These are phyloP conservation scores for Neofusicoccum kwambonambiense DNA, from an alignment of 2,329 filamentous ascomycete species.

Conservation along the genomic window DNA sequence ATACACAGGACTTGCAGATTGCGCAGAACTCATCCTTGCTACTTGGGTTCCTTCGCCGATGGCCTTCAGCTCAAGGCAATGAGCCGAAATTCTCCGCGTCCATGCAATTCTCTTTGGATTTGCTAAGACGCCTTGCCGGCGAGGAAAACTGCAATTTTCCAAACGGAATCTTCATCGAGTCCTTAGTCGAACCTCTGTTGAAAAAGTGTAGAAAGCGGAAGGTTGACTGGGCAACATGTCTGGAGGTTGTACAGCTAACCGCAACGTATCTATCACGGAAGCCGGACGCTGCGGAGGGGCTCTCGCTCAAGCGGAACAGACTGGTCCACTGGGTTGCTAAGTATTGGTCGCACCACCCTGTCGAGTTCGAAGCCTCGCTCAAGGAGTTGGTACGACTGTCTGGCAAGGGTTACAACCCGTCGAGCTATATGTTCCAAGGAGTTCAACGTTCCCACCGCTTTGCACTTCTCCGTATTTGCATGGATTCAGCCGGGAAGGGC, in stretches of 20 bases:
- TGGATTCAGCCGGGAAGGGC: not conserved
- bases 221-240: not conserved
- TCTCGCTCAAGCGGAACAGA: too few relatives aligned
- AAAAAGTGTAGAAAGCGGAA: not conserved
- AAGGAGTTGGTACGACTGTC: not conserved
- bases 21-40: not conserved
- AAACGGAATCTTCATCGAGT: not conserved
- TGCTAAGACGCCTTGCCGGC: not conserved
- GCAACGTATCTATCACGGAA: not conserved
- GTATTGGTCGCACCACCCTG: not conserved
- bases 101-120: not conserved
- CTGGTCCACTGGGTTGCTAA: not conserved
- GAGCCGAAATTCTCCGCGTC: not conserved
- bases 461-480: not conserved
- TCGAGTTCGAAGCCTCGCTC: not conserved
- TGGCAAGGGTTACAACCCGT: too few relatives aligned
- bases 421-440: not conserved
- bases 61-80: not conserved
- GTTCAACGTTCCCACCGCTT: not conserved
- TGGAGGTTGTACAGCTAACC: not conserved
- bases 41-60: not conserved
- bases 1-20: too few relatives aligned
- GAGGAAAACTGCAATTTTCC: not conserved
- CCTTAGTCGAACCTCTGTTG: not conserved
- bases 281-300: not conserved